phyloP scores from a whole-genome alignment of 352 stramenopile species.

The Globisporangium okanoganense region DNA sequence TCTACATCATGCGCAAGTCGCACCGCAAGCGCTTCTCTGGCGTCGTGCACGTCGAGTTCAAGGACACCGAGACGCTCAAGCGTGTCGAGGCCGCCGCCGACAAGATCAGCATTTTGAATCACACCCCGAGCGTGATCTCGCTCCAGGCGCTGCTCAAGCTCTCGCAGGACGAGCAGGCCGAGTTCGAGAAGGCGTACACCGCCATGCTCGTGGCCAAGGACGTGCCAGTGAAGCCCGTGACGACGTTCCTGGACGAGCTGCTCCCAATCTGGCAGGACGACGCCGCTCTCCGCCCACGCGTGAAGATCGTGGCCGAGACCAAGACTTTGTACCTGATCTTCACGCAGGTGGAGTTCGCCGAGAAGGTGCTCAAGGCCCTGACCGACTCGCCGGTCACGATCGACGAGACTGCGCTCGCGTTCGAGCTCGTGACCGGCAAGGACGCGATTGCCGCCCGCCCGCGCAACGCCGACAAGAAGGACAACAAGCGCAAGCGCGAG shows the following conservation, averaged over 20 bases:
- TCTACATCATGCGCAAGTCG: slow-evolving; percentile 73
- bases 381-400: slow-evolving; percentile 41
- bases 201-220: slow-evolving; percentile 84
- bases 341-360: slow-evolving; percentile 59
- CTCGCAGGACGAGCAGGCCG: slow-evolving; percentile 59
- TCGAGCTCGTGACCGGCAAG: slow-evolving; percentile 76
- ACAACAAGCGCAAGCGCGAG: slow-evolving; percentile 75
- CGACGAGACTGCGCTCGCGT: slow-evolving; percentile 58
- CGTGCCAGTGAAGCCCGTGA: slow-evolving; percentile 66
- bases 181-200: slow-evolving; percentile 81
- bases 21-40: slow-evolving; percentile 71
- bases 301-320: slow-evolving; percentile 63
- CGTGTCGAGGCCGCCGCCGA: slow-evolving; percentile 44
- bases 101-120: slow-evolving; percentile 52
- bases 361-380: slow-evolving; percentile 51
- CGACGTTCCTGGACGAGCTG: slow-evolving; percentile 72
- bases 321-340: slow-evolving; percentile 81
- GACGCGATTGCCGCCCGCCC: slow-evolving; percentile 67
- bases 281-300: slow-evolving; percentile 50
- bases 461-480: slow-evolving; percentile 48
- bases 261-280: slow-evolving; percentile 70
- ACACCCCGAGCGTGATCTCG: slow-evolving; percentile 51
- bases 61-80: slow-evolving; percentile 48
- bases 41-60: slow-evolving; percentile 74
- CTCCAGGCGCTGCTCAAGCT: slow-evolving; percentile 60